Base-by-base conservation (phyloP, 306 rosid genomes). In the Datisca glomerata region DNA sequence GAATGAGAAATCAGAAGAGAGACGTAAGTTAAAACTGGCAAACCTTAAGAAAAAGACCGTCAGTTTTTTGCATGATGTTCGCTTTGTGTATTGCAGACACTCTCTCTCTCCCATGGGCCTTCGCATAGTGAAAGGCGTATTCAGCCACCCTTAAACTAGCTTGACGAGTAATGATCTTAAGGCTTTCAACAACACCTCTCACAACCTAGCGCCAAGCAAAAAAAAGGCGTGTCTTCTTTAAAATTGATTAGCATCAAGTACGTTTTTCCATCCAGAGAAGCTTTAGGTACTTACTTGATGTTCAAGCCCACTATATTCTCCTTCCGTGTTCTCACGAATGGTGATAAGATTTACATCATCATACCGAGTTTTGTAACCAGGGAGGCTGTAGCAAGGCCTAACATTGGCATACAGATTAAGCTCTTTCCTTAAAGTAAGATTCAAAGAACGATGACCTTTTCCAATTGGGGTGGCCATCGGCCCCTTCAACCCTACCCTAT, bases 81-180 rank as follows among this genome's bases (percentile, higher is more conserved):
- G 94, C 94, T 63, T 82, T 87, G 70, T 82, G 97, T 67, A 82
- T 92, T 5, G 97, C 97, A 19, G 97, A 79, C 63, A 87, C 97
- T 52, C 61, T 76, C 79, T 87, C 81, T 49, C 94, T 69, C 63
- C 79, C 81, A 44, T 87, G 82, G 32, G 83, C 71, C 74, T 87
- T 81, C 24, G 97, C 80, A 54, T 79, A 82, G 87, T 87, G 87
- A 45, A 87, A 87, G 7, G 96, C 96, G 47, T 87, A 87, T 62
- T 80, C 73, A 0, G 96, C 94, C 39, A 85, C 68, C 48, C 87
- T 70, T 68, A 28, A 28, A 28, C 33, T 28, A 6, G 33, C 33
- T 28, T 28, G 33, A 4, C 33, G 33, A 4, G 33, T 28, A 28
- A 24, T n/a, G 58, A 82, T 94, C 93, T 87, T 87, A 39, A 87